These are phyloP conservation scores for Cantharellus anzutake DNA, from an alignment of 768 basidiomycete genomes.

Conservation along the genomic window DNA sequence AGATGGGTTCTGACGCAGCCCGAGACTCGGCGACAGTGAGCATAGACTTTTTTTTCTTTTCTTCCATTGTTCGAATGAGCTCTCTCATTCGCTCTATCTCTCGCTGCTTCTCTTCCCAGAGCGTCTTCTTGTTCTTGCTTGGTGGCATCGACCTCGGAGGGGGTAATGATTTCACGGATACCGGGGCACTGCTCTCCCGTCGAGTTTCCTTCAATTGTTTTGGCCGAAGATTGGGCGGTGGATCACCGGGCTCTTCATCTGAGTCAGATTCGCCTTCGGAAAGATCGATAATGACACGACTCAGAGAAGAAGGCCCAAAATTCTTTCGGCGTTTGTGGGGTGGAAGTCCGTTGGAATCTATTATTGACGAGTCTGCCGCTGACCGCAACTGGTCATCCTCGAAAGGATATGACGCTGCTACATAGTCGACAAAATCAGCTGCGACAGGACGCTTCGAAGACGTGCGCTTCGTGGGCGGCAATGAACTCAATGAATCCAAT, in stretches of 20 bases:
- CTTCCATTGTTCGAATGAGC: not conserved
- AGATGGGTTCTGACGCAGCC: too few relatives aligned
- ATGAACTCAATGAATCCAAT: too few relatives aligned
- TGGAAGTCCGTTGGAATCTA: not conserved
- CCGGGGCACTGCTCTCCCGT: too few relatives aligned
- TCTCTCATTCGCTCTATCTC: not conserved
- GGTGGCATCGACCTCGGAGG: not conserved
- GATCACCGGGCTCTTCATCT: not conserved
- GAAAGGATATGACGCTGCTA: not conserved
- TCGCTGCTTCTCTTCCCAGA: not conserved
- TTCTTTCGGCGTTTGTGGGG: not conserved
- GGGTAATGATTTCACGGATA: not conserved
- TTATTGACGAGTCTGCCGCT: not conserved
- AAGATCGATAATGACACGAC: not conserved
- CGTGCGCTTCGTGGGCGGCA: not conserved
- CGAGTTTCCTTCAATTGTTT: not conserved
- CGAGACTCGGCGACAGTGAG: not conserved
- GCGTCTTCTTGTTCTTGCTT: not conserved
- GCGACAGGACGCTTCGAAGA: not conserved
- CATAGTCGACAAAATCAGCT: conserved; percentile 1
- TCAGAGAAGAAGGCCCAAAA: not conserved
- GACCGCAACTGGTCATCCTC: not conserved
- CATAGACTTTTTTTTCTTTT: not conserved
- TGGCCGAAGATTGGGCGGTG: not conserved
- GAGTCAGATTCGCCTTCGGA: not conserved